Evolutionary conservation across 2,329 filamentous ascomycete genomes (phyloP), one percentile per base, ranked within the genome.

Genomic region (Hawksworthiomyces lignivorus): DNA sequence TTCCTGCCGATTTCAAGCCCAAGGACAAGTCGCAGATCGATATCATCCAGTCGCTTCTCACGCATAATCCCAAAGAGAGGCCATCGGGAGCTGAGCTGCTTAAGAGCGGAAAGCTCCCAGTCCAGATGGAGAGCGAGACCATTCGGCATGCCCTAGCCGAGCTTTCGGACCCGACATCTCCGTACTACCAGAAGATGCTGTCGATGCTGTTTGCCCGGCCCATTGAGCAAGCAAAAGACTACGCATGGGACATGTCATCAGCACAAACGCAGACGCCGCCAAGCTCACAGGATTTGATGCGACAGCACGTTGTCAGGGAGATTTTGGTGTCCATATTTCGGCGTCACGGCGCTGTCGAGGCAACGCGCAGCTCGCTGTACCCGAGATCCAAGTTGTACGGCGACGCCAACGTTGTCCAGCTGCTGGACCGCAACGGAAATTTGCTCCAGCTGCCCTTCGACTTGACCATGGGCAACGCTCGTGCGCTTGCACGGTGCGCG

Each of bases 401-500:
- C 62, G 68, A 72, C 62, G 57, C 73, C 37, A 85, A 85, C 52
- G 82, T 84, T 12, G 84, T 94, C 14, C 82, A 86, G 47, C 64
- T 97, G 12, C 69, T 98, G 20, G 87, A 95, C 58, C 72, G 80
- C 2, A 85, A 82, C 47, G 92, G 90, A 3, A 90, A 84, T n/a
- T 70, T 96, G 2, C 70, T 97, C 7, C 92, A 98, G 57, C 66
- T 98, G n/a, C 92, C 92, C 0, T 96, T 87, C 54, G 92, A 98
- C 59, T 68, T 97, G 18, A 95, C 88, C 2, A 72, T 97, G 49
- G 88, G 90, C 2, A 82, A 94, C 58, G 92, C 92, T 19, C 77
- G 90, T 41, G 79, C 82, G 44, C 75, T 98, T 39, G 88, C 90
- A 5, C 82, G 85, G 48, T 75, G 81, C 34, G 68, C 68, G 35